Percentiles rank a stretch among this genome's conserved stretches.
These are phyloP conservation scores for Coemansia sp. DNA, from an alignment of 192 early-diverging fungal species.

Conservation along the genomic window DNA sequence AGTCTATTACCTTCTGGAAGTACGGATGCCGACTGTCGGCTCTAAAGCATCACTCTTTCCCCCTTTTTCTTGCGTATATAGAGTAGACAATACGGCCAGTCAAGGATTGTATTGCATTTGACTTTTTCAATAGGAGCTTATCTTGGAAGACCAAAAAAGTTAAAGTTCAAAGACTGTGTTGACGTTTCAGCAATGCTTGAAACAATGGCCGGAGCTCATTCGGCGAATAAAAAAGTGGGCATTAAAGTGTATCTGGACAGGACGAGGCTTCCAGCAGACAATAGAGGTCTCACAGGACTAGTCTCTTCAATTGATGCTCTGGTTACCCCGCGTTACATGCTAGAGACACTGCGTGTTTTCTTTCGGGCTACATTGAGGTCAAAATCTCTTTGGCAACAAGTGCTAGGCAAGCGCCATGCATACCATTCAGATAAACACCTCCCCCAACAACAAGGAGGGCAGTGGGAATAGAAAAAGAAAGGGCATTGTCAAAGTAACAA, in stretches of 20 bases:
- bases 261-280: not conserved
- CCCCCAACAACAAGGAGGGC: not conserved
- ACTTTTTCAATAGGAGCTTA: not conserved
- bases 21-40: not conserved
- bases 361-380: not conserved
- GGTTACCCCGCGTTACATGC: not conserved
- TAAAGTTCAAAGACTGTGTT: not conserved
- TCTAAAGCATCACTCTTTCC: not conserved
- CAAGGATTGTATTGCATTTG: not conserved
- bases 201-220: not conserved
- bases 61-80: not conserved
- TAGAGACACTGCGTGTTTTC: not conserved
- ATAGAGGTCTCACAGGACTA: not conserved
- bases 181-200: not conserved
- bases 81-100: not conserved
- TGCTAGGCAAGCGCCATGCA: slow-evolving; percentile 7
- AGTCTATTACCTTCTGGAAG: not conserved
- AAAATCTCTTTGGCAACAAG: not conserved
- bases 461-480: not conserved
- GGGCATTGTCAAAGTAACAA: not conserved
- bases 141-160: not conserved
- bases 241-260: not conserved
- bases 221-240: not conserved
- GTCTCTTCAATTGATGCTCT: not conserved
- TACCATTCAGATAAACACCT: not conserved